These are phyloP conservation scores for Nakaseomyces glabratus DNA, from an alignment of 1,139 yeast genomes.

Conservation along the genomic window DNA sequence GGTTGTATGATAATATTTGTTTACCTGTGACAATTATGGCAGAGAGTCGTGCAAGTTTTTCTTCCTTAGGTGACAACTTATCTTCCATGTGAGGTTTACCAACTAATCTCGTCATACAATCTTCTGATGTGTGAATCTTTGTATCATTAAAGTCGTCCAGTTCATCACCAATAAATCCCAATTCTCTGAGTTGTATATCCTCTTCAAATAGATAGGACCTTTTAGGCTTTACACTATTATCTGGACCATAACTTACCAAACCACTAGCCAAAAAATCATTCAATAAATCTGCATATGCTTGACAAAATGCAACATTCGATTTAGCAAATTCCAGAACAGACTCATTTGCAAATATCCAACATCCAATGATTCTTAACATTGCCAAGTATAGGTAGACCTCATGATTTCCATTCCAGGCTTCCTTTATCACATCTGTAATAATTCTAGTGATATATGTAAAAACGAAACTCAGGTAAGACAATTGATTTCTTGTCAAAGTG, in stretches of 20 bases:
- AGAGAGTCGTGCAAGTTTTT: slow-evolving; percentile 32
- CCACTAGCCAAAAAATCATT: slow-evolving; percentile 27
- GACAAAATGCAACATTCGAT: slow-evolving; percentile 32
- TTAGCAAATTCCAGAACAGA: slow-evolving; percentile 35
- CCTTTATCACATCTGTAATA: slow-evolving; percentile 21
- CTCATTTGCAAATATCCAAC: slow-evolving; percentile 46
- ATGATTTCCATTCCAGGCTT: slow-evolving; percentile 19
- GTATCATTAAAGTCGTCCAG: slow-evolving; percentile 53
- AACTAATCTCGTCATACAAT: slow-evolving; percentile 27
- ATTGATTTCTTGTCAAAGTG: slow-evolving; percentile 10
- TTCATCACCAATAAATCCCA: slow-evolving; percentile 43
- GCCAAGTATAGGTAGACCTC: slow-evolving; percentile 25
- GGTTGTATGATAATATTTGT: slow-evolving; percentile 29
- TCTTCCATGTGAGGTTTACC: slow-evolving; percentile 22
- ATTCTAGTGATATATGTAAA: slow-evolving; percentile 23
- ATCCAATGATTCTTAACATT: slow-evolving; percentile 40
- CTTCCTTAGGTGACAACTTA: slow-evolving; percentile 27
- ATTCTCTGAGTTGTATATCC: slow-evolving; percentile 56
- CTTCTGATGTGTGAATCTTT: slow-evolving; percentile 28
- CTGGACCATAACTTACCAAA: slow-evolving; percentile 7
- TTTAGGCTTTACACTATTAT: slow-evolving; percentile 29
- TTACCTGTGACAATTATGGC: slow-evolving; percentile 35
- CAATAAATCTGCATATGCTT: slow-evolving; percentile 32
- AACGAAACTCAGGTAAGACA: slow-evolving; percentile 19
- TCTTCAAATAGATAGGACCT: slow-evolving; percentile 52